Conservation (phyloP, 202 grass and related monocot genomes). For the Dendrocalamus latiflorus region DNA sequence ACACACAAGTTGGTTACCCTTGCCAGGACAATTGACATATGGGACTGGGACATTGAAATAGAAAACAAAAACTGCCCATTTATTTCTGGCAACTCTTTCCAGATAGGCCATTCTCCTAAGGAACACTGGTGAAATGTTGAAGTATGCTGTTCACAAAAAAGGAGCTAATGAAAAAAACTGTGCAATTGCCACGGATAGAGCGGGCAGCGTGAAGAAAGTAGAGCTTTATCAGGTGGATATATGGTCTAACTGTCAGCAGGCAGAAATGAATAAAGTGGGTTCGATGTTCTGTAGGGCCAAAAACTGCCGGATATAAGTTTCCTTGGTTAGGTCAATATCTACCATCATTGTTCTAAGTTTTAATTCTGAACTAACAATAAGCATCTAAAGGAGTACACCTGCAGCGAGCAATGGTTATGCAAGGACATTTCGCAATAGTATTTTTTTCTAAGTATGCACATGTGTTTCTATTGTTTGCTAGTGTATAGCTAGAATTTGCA, state of each 20-base stretch:
- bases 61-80: not conserved
- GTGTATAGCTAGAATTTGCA: not conserved
- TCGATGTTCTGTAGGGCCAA: too few species aligned
- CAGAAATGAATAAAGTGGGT: too few species aligned
- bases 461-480: not conserved
- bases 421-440: not conserved
- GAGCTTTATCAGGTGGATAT: not conserved
- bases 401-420: too few species aligned
- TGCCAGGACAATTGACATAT: not conserved
- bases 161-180: not conserved
- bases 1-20: not conserved
- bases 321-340: too few species aligned
- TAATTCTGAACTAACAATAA: not conserved
- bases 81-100: not conserved
- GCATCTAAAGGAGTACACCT: not conserved
- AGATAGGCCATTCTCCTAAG: not conserved
- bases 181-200: not conserved
- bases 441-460: not conserved
- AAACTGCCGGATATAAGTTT: too few species aligned
- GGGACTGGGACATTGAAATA: not conserved
- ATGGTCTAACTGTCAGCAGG: not conserved
- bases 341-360: not conserved
- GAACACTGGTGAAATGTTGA: not conserved
- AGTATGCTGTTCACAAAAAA: not conserved
- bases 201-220: not conserved